These are phyloP conservation scores for Tritrichomonas foetus DNA, from an alignment of 208 protist species.

Conservation along the genomic window DNA sequence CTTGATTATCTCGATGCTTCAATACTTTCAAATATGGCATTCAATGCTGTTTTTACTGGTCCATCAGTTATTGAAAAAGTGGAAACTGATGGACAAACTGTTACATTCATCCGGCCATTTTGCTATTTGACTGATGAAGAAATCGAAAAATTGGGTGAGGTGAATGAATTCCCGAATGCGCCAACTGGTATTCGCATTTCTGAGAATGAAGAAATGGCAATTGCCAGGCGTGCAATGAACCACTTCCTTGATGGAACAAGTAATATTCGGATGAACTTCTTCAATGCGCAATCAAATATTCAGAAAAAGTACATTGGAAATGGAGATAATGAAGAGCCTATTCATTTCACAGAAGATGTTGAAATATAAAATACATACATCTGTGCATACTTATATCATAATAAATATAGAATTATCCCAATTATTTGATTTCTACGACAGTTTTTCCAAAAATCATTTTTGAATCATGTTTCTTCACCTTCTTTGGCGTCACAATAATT, in stretches of 20 bases:
- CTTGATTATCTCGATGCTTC: not conserved
- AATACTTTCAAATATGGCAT: not conserved
- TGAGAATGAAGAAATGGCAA: not conserved
- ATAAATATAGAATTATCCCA: no score
- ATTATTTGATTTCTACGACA: no score
- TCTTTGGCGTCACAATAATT: no score
- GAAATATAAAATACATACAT: no score
- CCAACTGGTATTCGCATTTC: not conserved
- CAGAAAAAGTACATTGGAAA: not conserved
- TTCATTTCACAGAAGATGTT: no score
- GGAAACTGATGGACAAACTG: not conserved
- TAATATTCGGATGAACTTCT: conserved; percentile 25
- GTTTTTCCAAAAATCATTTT: no score
- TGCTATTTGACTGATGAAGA: not conserved
- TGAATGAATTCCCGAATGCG: not conserved
- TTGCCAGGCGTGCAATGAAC: not conserved
- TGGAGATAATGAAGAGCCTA: not conserved
- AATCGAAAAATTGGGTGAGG: not conserved
- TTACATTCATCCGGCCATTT: not conserved
- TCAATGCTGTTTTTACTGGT: not conserved
- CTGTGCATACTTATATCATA: no score
- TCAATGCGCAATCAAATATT: not conserved
- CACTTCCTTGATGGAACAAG: not conserved
- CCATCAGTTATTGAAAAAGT: not conserved
- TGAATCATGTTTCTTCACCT: no score